Evolutionary conservation across 129 eudicot genomes (phyloP).

Genomic region (Artemisia tridentata): DNA sequence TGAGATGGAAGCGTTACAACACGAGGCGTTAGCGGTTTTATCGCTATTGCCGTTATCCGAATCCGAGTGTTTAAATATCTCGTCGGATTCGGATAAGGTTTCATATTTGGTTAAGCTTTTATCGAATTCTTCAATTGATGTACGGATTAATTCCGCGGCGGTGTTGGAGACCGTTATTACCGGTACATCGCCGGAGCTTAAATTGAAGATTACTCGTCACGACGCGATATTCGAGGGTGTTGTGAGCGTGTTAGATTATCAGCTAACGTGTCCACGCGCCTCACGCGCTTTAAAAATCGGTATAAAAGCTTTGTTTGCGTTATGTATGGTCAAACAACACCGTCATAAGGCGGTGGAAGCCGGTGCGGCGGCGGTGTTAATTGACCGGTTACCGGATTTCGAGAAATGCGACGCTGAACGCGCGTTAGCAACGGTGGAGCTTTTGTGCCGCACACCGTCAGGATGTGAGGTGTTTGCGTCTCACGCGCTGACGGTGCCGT

Average conservation of each 20-base stretch:
- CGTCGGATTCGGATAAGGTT: constrained; percentile 47
- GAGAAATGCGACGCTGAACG: constrained; percentile 92
- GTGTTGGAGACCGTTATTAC: constrained; percentile 59
- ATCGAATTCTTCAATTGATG: constrained; percentile 67
- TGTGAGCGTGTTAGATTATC: constrained; percentile 54
- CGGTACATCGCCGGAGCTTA: constrained; percentile 75
- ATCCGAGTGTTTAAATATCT: constrained; percentile 45
- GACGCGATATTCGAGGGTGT: constrained; percentile 69
- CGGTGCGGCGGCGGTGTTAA: constrained; percentile 77
- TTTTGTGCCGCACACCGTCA: constrained; percentile 65
- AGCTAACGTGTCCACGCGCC: constrained; percentile 67
- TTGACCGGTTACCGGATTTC: constrained; percentile 66
- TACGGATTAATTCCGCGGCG: constrained; percentile 73
- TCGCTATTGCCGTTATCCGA: constrained; percentile 54
- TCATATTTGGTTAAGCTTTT: constrained; percentile 50
- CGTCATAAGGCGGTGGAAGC: constrained; percentile 83
- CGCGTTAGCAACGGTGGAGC: constrained; percentile 88
- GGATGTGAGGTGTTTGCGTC: constrained; percentile 78
- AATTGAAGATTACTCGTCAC: constrained; percentile 46
- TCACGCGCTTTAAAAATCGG: constrained; percentile 76
- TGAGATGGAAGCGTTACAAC: constrained; percentile 16
- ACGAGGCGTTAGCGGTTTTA: constrained; percentile 64
- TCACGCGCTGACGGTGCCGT: constrained; percentile 84
- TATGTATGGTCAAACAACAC: constrained; percentile 74
- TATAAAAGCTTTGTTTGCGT: constrained; percentile 69